Base-by-base conservation (phyloP, 768 basidiomycete genomes). In the Boletus reticuloceps region DNA sequence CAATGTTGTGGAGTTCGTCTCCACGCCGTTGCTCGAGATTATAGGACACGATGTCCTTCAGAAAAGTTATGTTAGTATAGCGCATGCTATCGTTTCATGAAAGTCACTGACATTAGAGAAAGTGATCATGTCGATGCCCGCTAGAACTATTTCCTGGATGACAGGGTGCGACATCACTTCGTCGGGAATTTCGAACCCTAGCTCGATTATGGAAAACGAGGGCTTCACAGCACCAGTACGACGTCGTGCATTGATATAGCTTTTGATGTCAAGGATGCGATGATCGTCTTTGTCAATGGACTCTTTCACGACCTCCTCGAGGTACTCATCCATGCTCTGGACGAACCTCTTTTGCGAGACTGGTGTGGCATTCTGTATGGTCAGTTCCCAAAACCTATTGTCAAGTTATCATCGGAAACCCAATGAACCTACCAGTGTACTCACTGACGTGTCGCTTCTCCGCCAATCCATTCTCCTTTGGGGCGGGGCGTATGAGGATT, bases 211-310 rank as follows among this genome's bases (percentile, higher is more conserved):
- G 10, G 70, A 73, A 51, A 76, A 76, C 3, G 70, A 72, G 5
- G 79, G 76, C 14, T 70, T 71, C 1, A 69, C 69, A 0, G 75
- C 79, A 37, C 74, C 68, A 1, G 72, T 80, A 34, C 74, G 63
- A 7, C 79, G 71, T 4, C 81, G 71, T 16, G 75, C 62, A 2
- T 59, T 50, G 7, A 81, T 64, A 52, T 81, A 83, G 32, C 63
- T 67, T 2, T 76, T 60, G 20, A 82, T 57, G n/a, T 66, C 66
- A 6, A 76, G 73, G 12, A 79, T 65, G 32, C 50, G 56, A 29
- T 64, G 53, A 10, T 62, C 37, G 9, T 61, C 60, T 6, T 78
- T 72, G 53, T 82, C 79, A 0, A 62, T 57, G 0, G 80, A 76
- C 62, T 83, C 71, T 11, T 73, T 66, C 1, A 76, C 70, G 6